Evolutionary conservation across 257 asterid genomes (phyloP).

Genomic region (Gardenia jasminoides): DNA sequence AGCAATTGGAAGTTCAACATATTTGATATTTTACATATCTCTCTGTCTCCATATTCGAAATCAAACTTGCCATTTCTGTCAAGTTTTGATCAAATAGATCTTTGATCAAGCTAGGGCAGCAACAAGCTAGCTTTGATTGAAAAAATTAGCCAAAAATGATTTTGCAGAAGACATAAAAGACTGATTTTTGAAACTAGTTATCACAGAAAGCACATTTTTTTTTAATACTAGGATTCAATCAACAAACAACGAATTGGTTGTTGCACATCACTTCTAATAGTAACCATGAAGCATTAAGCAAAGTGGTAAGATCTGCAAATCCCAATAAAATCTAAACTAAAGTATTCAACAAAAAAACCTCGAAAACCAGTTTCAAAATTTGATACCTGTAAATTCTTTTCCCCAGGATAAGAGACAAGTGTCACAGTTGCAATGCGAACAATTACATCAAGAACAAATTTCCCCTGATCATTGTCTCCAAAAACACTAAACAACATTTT

Average conservation of each 20-base stretch:
- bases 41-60: too few species aligned
- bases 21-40: too few species aligned
- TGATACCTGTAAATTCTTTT: slow-evolving; percentile 85
- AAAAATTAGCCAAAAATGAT: background rate
- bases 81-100: background rate
- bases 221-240: background rate
- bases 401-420: slow-evolving; percentile 91
- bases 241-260: background rate
- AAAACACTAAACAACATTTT: slow-evolving; percentile 56
- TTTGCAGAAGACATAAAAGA: background rate
- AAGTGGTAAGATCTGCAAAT: background rate
- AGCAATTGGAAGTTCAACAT: too few species aligned
- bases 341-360: slow-evolving; percentile 3
- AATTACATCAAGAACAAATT: slow-evolving; percentile 70
- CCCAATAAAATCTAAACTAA: background rate
- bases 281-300: too few species aligned
- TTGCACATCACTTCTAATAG: background rate
- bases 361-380: slow-evolving; percentile 12
- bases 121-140: background rate
- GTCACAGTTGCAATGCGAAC: slow-evolving; percentile 63
- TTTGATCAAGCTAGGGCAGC: background rate
- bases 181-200: background rate
- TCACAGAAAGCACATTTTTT: background rate
- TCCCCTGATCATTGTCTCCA: slow-evolving; percentile 79
- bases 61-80: background rate